Base-by-base conservation (phyloP, 75 land plant species). In the Picea glauca region DNA sequence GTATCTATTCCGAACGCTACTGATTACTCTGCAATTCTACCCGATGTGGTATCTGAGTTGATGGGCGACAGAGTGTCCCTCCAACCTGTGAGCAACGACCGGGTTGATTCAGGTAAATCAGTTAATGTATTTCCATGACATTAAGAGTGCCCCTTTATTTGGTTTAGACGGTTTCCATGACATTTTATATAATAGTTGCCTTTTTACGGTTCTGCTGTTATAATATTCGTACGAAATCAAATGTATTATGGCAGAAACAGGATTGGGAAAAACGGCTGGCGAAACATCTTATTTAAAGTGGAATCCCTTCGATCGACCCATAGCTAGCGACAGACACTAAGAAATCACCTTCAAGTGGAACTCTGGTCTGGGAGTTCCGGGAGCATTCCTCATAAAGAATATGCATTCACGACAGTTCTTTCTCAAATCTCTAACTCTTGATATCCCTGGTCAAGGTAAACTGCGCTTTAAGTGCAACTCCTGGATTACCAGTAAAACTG, bases 401-500 rank as follows among this genome's bases (percentile, higher is more conserved):
- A 26, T 35, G 13, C 72, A 67, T 67, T 15, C 14, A 35, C 72
- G 18, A 1, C n/a, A 67, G 43, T 67, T 67, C 31, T 68, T 38
- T 18, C 50, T 68, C 9, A 68, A 68, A 68, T 68, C 72, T 6
- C 72, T 68, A 3, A 38, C 50, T 43, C 31, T 68, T 15, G 35
- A 18, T 33, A 38, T 68, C 8, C 91, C 91, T 1, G 88, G 84
- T 4, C 77, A 81, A 0, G 72, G 72, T 0, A 54, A n/a, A 13
- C 26, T 91, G 20, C 85, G 89, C 75, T 95, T 95, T 65, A 83
- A 81, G 0, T 95, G 98, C 87, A 81, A 93, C 75, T 93, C 98
- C 9, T 95, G 98, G 94, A 88, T 95, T 58, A 77, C 78, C 5
- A 86, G 81, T 79, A 80, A 76, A 8, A 76, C 85, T 40, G 85